Evolutionary conservation across 352 stramenopile genomes (phyloP), one percentile per base, ranked within the genome.

Genomic region (Halophytophthora polymorphica): DNA sequence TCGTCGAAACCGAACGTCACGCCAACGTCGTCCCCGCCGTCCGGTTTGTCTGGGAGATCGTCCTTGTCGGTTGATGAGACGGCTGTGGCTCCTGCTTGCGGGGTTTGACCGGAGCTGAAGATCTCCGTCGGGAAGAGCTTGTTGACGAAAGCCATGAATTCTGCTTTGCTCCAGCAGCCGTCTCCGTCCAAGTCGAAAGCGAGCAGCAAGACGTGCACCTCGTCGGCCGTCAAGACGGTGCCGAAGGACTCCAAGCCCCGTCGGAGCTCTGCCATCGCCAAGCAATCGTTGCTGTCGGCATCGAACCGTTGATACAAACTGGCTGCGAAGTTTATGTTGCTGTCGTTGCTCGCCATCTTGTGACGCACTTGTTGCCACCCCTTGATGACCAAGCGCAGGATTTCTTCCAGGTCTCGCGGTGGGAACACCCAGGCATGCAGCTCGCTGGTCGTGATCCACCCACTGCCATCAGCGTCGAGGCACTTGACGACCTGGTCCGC

Each of bases 361-460:
- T 62, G 42, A 19, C 53, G 41, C 28, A 66, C 51, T 37, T 21
- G 19, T 23, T 60, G 47, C 74, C 77, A 86, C 14, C 53, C 43
- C 14, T 49, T 66, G 3, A 60, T 58, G 35, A 87, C 53, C 2
- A 82, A 22, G 6, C 53, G 49, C 19, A 74, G 47, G n/a, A 90
- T 47, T 40, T 86, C 79, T 54, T 90, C 77, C 1, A 89, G 55
- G 25, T 88, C 77, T 33, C 78, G 77, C 28, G 66, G 43, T 15
- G 82, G 78, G 29, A 75, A 79, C 13, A 73, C 44, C 78, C 82
- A 92, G 1, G 25, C 8, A 6, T 42, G 55, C 4, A 92, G 50
- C 41, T 90, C 79, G 17, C 39, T 50, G 6, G 77, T 83, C 10
- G 82, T 86, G 47, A 92, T 73, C 77, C 77, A 89, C 10, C 74